Conservation (phyloP, 805 yeast genomes). For the Phaffomyces thermotolerans region DNA sequence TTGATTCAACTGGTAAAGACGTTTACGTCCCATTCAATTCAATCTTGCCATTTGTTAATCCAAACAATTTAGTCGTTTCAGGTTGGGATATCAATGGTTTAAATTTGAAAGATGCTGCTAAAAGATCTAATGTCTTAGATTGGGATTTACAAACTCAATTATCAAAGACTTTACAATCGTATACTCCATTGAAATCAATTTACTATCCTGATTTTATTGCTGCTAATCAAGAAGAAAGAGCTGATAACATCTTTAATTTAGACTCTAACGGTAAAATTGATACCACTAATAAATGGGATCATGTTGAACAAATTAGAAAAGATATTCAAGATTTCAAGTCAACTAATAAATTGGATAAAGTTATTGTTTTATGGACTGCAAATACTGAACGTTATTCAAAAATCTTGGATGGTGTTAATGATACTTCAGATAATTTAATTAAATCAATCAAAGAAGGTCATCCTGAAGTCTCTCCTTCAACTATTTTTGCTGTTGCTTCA, state of each 20-base stretch:
- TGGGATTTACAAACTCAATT: slow-evolving; percentile 75
- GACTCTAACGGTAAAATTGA: slow-evolving; percentile 40
- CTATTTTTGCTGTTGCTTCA: slow-evolving; percentile 90
- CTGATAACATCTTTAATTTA: slow-evolving; percentile 74
- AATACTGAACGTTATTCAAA: slow-evolving; percentile 92
- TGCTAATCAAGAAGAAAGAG: slow-evolving; percentile 86
- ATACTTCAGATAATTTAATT: slow-evolving; percentile 75
- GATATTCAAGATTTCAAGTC: slow-evolving; percentile 77
- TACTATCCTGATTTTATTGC: slow-evolving; percentile 97
- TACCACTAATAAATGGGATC: slow-evolving; percentile 72
- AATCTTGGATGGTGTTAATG: slow-evolving; percentile 72
- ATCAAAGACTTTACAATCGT: slow-evolving; percentile 49
- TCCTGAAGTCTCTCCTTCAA: slow-evolving; percentile 82
- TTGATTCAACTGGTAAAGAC: slow-evolving; percentile 73
- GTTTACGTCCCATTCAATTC: slow-evolving; percentile 90
- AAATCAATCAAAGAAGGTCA: slow-evolving; percentile 71
- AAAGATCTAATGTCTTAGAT: slow-evolving; percentile 82
- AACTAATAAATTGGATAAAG: slow-evolving; percentile 70
- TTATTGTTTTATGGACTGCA: slow-evolving; percentile 93
- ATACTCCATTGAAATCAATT: slow-evolving; percentile 72
- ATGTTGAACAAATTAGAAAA: slow-evolving; percentile 76
- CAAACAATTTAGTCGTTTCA: slow-evolving; percentile 82
- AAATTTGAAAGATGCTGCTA: slow-evolving; percentile 70
- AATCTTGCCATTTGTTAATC: slow-evolving; percentile 79
- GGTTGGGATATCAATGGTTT: slow-evolving; percentile 91